Percentiles rank a stretch among this genome's conserved stretches.
Conservation (phyloP, 2,329 filamentous ascomycete genomes). For the Ceratocystis huliohia region DNA sequence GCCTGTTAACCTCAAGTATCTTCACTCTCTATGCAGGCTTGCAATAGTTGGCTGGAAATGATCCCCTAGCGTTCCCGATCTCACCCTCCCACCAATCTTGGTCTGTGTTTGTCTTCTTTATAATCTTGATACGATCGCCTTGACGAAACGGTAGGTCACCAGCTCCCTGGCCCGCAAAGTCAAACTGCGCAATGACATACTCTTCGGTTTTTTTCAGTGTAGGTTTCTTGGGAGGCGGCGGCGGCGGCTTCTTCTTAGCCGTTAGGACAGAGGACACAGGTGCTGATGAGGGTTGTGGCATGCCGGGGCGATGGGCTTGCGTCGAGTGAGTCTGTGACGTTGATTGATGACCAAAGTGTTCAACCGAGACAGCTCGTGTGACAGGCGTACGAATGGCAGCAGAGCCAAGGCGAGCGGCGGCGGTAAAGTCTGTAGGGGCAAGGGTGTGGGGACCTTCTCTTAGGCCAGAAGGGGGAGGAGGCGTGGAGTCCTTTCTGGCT, state of each 20-base stretch:
- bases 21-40: conserved; percentile 28
- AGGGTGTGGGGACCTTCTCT: conserved; percentile 15
- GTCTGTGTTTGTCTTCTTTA: conserved; percentile 65
- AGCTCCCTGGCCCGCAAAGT: conserved; percentile 55
- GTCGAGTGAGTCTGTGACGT: conserved; percentile 14
- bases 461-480: background rate
- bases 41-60: conserved; percentile 77
- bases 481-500: background rate
- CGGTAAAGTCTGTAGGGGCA: conserved; percentile 20
- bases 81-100: conserved; percentile 88
- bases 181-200: conserved; percentile 61
- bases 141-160: conserved; percentile 65
- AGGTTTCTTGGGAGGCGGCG: conserved; percentile 52
- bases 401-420: conserved; percentile 13
- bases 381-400: conserved; percentile 10
- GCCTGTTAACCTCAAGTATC: background rate
- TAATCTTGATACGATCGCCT: conserved; percentile 62
- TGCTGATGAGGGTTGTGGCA: conserved; percentile 11
- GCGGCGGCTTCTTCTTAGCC: conserved; percentile 18
- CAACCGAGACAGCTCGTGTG: conserved; percentile 10
- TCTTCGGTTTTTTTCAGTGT: conserved; percentile 44
- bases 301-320: background rate
- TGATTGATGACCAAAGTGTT: conserved; percentile 19
- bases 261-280: conserved; percentile 6
- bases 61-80: conserved; percentile 52